Conservation (phyloP, 768 basidiomycete species). For the Tricholoma saponaceum region DNA sequence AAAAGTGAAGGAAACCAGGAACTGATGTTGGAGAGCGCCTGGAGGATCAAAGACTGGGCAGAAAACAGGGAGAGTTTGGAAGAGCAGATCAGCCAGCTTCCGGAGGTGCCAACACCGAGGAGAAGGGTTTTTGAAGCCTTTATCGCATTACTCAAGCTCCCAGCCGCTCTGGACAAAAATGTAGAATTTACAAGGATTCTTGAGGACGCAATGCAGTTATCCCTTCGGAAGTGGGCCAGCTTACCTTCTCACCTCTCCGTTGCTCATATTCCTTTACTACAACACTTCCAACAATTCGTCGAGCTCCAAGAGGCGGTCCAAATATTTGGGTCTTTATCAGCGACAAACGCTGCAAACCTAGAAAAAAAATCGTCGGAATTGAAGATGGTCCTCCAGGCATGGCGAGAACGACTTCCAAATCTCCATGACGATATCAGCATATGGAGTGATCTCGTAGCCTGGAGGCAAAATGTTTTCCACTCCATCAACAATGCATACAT, state of each 20-base stretch:
- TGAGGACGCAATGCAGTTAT: constrained; percentile 95
- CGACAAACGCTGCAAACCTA: constrained; percentile 82
- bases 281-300: constrained; percentile 98
- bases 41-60: constrained; percentile 92
- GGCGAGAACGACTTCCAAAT: constrained; percentile 96
- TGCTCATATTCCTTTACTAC: constrained; percentile 92
- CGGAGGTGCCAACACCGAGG: constrained; percentile 91
- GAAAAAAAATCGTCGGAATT: constrained; percentile 94
- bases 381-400: constrained; percentile 94
- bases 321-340: constrained; percentile 87
- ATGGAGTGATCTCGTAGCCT: constrained; percentile 98
- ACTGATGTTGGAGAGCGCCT: constrained; percentile 89
- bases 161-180: constrained; percentile 77
- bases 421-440: constrained; percentile 96
- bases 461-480: constrained; percentile 97
- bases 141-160: constrained; percentile 82
- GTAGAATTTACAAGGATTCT: constrained; percentile 83
- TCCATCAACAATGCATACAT: constrained; percentile 96
- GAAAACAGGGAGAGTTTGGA: constrained; percentile 75
- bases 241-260: constrained; percentile 82
- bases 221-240: constrained; percentile 93
- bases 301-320: constrained; percentile 95
- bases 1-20: constrained; percentile 88
- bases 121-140: constrained; percentile 97
- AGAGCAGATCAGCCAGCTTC: constrained; percentile 72